A percentile compares a stretch with the other conserved stretches of the same genome.
These are phyloP conservation scores for Hypoxylon rubiginosum DNA, from an alignment of 2,329 filamentous ascomycete species.

Conservation along the genomic window DNA sequence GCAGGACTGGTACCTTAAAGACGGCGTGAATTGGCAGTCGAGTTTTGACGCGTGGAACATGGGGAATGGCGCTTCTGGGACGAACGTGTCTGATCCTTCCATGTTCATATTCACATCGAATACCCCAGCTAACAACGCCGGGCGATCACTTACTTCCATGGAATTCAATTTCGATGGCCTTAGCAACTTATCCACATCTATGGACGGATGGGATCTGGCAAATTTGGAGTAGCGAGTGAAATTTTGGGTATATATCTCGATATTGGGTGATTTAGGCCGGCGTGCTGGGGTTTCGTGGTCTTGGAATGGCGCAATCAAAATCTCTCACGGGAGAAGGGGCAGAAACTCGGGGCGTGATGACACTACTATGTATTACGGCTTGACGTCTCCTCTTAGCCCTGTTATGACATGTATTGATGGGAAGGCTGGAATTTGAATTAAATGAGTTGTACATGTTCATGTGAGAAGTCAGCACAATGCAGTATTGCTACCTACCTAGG, in stretches of 20 bases:
- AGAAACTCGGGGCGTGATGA: background rate
- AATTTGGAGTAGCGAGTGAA: conserved; percentile 44
- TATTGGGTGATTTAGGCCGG: background rate
- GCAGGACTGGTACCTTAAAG: conserved; percentile 70
- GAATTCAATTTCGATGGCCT: conserved; percentile 50
- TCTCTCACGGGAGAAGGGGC: background rate
- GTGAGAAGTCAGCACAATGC: too few relatives aligned
- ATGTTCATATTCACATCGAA: conserved; percentile 51
- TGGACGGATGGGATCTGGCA: conserved; percentile 50
- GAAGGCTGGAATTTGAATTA: background rate
- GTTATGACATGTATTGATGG: background rate
- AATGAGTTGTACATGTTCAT: background rate
- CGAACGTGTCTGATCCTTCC: conserved; percentile 51
- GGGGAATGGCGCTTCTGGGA: conserved; percentile 43
- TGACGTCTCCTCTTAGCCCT: background rate
- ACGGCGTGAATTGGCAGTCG: conserved; percentile 70
- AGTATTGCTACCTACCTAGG: too few relatives aligned
- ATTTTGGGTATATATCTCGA: conserved; percentile 20
- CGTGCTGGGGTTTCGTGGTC: background rate
- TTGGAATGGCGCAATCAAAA: background rate
- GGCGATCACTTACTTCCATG: conserved; percentile 40
- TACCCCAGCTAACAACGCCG: conserved; percentile 26
- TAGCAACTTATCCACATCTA: conserved; percentile 45
- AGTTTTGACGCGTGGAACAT: conserved; percentile 68
- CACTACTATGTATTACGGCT: background rate